Evolutionary conservation across 768 basidiomycete species (phyloP).

Genomic region (Pisolithus tinctorius): DNA sequence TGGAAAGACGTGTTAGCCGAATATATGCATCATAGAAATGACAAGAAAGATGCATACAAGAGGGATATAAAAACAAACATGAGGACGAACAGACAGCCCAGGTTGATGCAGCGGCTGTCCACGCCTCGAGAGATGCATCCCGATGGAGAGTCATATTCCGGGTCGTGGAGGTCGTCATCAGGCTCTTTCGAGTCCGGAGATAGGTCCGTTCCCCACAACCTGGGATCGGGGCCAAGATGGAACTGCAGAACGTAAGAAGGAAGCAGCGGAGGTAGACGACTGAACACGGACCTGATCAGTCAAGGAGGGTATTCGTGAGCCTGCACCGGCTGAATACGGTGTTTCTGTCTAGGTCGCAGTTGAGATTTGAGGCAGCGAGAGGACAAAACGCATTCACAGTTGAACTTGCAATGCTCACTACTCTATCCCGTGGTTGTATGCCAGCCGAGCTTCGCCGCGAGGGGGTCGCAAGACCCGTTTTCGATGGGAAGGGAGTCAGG

Average conservation of each 20-base stretch:
- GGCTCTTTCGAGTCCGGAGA: slow-evolving; percentile 49
- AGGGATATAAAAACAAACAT: slow-evolving; percentile 41
- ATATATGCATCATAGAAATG: neutral
- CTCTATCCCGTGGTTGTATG: slow-evolving; percentile 16
- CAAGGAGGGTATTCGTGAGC: slow-evolving; percentile 30
- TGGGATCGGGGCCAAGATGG: slow-evolving; percentile 58
- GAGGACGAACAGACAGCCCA: slow-evolving; percentile 62
- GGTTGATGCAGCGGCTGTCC: slow-evolving; percentile 59
- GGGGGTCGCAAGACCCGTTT: slow-evolving; percentile 4
- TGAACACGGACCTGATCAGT: slow-evolving; percentile 35
- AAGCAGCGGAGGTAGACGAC: neutral
- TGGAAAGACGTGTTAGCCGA: slow-evolving; percentile 5
- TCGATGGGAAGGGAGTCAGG: neutral
- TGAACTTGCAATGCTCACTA: slow-evolving; percentile 19
- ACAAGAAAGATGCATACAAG: slow-evolving; percentile 42
- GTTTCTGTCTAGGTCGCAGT: slow-evolving; percentile 17
- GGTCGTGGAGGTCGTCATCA: slow-evolving; percentile 72
- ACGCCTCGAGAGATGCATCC: slow-evolving; percentile 40
- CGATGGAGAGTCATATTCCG: slow-evolving; percentile 34
- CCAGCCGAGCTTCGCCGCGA: slow-evolving; percentile 2
- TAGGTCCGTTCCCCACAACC: slow-evolving; percentile 57
- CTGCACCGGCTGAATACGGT: slow-evolving; percentile 37
- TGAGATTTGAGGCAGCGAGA: neutral
- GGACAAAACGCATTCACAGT: slow-evolving; percentile 10
- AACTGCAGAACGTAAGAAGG: slow-evolving; percentile 36